Conservation (phyloP, 1,284 basidiomycete genomes). For the Boletus semigastroideus region DNA sequence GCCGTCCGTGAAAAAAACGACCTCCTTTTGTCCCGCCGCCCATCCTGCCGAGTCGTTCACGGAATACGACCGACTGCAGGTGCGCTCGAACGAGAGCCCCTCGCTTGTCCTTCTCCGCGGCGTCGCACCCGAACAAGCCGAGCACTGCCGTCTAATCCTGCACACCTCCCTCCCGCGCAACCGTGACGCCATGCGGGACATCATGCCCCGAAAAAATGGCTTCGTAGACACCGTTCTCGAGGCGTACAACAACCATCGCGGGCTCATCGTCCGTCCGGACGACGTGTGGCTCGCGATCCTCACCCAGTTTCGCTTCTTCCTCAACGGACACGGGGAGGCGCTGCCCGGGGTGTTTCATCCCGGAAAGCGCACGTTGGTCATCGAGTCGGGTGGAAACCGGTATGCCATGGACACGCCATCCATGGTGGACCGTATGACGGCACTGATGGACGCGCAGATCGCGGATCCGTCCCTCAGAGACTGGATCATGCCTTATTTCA, state of each 20-base stretch:
- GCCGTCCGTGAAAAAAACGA: background rate
- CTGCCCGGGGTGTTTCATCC: slow-evolving; percentile 39
- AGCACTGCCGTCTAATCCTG: slow-evolving; percentile 22
- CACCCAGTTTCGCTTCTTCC: slow-evolving; percentile 43
- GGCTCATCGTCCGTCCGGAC: slow-evolving; percentile 40
- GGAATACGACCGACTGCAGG: slow-evolving; percentile 29
- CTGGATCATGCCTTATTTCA: slow-evolving; percentile 48
- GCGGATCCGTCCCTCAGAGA: slow-evolving; percentile 36
- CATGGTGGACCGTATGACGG: slow-evolving; percentile 36
- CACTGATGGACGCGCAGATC: slow-evolving; percentile 37
- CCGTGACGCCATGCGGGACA: slow-evolving; percentile 26
- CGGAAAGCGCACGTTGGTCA: slow-evolving; percentile 37
- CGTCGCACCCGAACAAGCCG: slow-evolving; percentile 20
- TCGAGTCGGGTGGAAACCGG: slow-evolving; percentile 28
- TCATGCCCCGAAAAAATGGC: slow-evolving; percentile 33
- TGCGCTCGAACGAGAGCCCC: slow-evolving; percentile 23
- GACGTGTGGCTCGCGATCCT: slow-evolving; percentile 49
- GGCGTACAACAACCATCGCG: slow-evolving; percentile 41
- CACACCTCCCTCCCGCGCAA: slow-evolving; percentile 27
- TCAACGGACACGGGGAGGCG: slow-evolving; percentile 42
- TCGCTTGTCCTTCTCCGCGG: slow-evolving; percentile 21
- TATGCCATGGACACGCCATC: slow-evolving; percentile 30
- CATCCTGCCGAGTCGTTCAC: slow-evolving; percentile 31
- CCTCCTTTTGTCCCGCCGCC: slow-evolving; percentile 27
- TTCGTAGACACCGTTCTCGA: slow-evolving; percentile 38